Conservation (phyloP, 2,329 filamentous ascomycete species). For the Triangularia verruculosa region DNA sequence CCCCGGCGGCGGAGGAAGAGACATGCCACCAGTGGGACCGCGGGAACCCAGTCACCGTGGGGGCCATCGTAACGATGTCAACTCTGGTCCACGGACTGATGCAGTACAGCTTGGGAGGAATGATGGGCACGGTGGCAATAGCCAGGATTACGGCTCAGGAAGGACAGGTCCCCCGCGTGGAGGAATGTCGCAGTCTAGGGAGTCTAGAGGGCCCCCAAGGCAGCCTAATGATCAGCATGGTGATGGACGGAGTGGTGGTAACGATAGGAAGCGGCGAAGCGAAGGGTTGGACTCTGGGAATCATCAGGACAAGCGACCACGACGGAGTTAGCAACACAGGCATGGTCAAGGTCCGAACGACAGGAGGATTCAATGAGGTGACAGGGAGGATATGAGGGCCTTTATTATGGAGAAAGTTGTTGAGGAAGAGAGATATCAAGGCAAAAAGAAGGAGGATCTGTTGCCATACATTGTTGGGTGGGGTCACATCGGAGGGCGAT, state of each 20-base stretch:
- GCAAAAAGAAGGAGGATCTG: not conserved
- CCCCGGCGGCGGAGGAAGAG: conserved; percentile 22
- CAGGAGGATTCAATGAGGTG: not conserved
- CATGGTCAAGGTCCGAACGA: not conserved
- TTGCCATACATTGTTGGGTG: not conserved
- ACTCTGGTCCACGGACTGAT: conserved; percentile 16
- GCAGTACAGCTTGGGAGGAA: conserved; percentile 11
- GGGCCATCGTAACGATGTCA: conserved; percentile 29
- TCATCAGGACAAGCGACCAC: conserved; percentile 54
- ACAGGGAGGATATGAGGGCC: not conserved
- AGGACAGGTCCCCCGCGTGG: conserved; percentile 34
- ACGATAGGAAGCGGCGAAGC: conserved; percentile 43
- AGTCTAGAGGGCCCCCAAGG: conserved; percentile 23
- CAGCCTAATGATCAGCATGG: conserved; percentile 31
- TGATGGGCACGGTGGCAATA: conserved; percentile 25
- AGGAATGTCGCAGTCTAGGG: conserved; percentile 20
- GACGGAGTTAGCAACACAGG: conserved; percentile 40
- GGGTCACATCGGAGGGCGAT: not conserved
- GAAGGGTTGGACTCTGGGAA: conserved; percentile 38
- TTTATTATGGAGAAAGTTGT: not conserved
- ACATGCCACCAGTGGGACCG: conserved; percentile 25
- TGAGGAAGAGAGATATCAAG: not conserved
- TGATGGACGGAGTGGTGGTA: conserved; percentile 31
- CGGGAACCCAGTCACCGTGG: conserved; percentile 30
- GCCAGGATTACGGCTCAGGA: conserved; percentile 35